Conservation (phyloP, 1,139 yeast species). For the Wickerhamomyces sp. region DNA sequence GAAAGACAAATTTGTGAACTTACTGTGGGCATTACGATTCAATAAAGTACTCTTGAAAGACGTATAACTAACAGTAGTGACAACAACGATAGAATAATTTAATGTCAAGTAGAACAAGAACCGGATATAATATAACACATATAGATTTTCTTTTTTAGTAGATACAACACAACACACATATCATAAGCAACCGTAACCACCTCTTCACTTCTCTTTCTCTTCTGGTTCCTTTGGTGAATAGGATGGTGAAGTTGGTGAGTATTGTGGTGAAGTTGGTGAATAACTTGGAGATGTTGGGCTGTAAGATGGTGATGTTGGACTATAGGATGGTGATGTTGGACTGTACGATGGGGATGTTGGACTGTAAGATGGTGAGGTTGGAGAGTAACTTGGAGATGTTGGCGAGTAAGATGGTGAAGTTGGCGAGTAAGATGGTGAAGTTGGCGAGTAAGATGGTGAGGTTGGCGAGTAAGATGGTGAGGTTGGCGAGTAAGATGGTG, state of each 20-base stretch:
- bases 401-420: constrained; percentile 76
- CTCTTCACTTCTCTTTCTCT: no score
- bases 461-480: constrained; percentile 60
- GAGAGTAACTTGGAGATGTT: constrained; percentile 60
- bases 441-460: constrained; percentile 61
- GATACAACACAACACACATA: no score
- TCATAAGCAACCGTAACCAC: no score
- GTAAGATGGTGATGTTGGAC: constrained; percentile 69
- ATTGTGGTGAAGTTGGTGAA: constrained; percentile 69
- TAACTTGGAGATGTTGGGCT: constrained; percentile 72
- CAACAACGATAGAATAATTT: no score
- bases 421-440: constrained; percentile 66
- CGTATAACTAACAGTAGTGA: background rate
- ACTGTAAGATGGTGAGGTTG: constrained; percentile 57
- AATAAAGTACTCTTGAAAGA: no score
- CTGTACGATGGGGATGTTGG: constrained; percentile 63
- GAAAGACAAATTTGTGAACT: constrained; percentile 34
- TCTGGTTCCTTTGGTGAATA: constrained; percentile 58
- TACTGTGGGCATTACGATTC: no score
- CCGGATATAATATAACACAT: no score
- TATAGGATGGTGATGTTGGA: constrained; percentile 60
- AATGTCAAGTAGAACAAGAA: no score
- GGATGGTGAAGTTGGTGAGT: constrained; percentile 69
- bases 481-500: constrained; percentile 57
- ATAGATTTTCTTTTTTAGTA: no score